Base-by-base conservation (phyloP, 306 rosid species). In the Trifolium pratense region DNA sequence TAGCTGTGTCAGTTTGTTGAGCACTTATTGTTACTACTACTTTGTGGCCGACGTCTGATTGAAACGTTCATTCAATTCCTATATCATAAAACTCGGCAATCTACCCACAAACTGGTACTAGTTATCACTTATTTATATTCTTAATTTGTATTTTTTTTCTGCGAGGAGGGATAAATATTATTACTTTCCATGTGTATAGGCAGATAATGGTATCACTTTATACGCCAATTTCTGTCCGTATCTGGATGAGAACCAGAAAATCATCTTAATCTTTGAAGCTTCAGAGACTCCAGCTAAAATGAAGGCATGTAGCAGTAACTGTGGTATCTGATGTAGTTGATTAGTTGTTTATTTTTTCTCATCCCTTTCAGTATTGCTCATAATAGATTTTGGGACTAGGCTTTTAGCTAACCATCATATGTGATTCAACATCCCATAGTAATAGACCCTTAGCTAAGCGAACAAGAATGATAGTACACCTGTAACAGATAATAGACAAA, bases 1-100 rank as follows among this genome's bases (percentile, higher is more conserved):
- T 81, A 39, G 81, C 78, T 70, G 83, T 83, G 49, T 82, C 86
- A 20, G 59, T 72, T 69, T 82, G 87, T 71, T 87, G 78, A 87
- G 76, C 59, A 57, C 66, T 60, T 25, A 26, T 68, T 39, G 64
- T 39, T 40, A 29, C 42, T 29, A 32, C 43, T 36, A 17, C 14
- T 15, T 12, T 70, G 45, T 79, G 31, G 16, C 57, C 10, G 3
- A 42, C 53, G n/a, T 70, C 39, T 37, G 29, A 58, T 64, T 57
- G 59, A 73, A 61, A 51, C 66, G 45, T 42, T 58, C 78, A 31
- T 40, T 42, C 58, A 49, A 43, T 39, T 43, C 60, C 18, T 55
- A 45, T 36, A 12, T 57, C 26, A 14, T 36, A 8, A 68, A 73
- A 20, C 40, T 64, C 56, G 36, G 26, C 55, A 53, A 57, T 32